Evolutionary conservation across 148 eudicot genomes (phyloP), one percentile per base, ranked within the genome.

Genomic region (Nepenthes mirabilis): DNA sequence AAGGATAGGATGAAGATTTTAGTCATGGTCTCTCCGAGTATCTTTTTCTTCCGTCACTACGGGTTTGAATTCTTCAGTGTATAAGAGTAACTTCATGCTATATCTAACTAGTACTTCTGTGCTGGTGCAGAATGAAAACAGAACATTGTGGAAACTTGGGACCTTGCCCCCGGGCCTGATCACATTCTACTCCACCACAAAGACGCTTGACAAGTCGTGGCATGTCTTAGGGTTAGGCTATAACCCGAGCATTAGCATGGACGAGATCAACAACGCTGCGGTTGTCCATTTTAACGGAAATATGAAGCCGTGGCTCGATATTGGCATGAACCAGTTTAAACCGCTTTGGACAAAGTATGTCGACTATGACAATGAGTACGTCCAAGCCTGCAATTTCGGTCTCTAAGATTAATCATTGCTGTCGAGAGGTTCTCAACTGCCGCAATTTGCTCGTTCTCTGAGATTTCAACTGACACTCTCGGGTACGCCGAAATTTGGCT

Each of bases 321-420:
- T 69, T 61, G 70, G 70, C 45, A 74, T 69, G 57, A 65, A 55
- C 49, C 70, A 69, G 34, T 69, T 69, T 33, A 64, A 56, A 6
- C 70, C 73, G 14, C 74, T 74, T 47, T 74, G 78, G 78, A 69
- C 78, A 5, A 69, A 69, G 59, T 69, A 69, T 37, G 78, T 74
- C n/a, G 74, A 74, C 56, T 55, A 74, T 52, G 74, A 69, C 33
- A 65, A 59, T 13, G 77, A 74, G 66, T 69, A 43, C 11, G 69
- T 74, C 5, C 66, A 69, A 61, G 69, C 61, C 55, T 74, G 73
- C 66, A 74, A 74, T 69, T 70, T 68, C 35, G 74, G 59, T n/a
- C 68, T 64, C 45, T 70, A 54, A 70, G 48, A 45, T 45, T 45
- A 11, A 45, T 45, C 48, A 5, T 45, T 45, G 48, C 48, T 45